Percentiles rank a stretch among this genome's conserved stretches.
Evolutionary conservation across 2,329 filamentous ascomycete species (phyloP).

Genomic region (Pestalotiopsis sp.): DNA sequence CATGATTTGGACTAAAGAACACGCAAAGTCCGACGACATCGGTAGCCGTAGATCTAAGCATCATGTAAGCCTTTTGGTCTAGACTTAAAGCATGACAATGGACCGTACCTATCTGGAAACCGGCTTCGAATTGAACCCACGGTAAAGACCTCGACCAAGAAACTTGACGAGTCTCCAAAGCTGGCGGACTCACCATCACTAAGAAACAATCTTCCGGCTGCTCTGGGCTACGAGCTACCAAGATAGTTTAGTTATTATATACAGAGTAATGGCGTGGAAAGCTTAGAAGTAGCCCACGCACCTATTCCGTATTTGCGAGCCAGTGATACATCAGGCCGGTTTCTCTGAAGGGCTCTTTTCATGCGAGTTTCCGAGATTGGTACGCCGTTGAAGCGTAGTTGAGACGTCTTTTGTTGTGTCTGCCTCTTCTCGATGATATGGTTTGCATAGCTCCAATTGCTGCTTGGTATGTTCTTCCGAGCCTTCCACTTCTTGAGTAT

Average conservation of each 20-base stretch:
- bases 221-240: not conserved
- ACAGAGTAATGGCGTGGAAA: too few species aligned
- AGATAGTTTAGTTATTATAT: not conserved
- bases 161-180: not conserved
- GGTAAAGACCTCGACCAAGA: not conserved
- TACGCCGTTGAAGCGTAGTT: not conserved
- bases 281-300: not conserved
- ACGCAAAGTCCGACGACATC: not conserved
- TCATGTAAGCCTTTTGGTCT: not conserved
- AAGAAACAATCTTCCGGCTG: not conserved
- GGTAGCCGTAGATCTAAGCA: not conserved
- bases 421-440: not conserved
- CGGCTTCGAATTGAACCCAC: not conserved
- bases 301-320: not conserved
- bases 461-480: not conserved
- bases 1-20: not conserved
- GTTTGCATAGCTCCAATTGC: not conserved
- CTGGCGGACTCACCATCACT: not conserved
- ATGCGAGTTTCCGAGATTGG: not conserved
- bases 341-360: not conserved
- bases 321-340: not conserved
- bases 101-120: not conserved
- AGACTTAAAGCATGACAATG: rapidly evolving
- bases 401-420: not conserved
- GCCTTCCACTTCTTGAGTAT: not conserved